Percentiles rank a stretch among this genome's conserved stretches.
Conservation (phyloP, 805 yeast species). For the Candida michaelii region DNA sequence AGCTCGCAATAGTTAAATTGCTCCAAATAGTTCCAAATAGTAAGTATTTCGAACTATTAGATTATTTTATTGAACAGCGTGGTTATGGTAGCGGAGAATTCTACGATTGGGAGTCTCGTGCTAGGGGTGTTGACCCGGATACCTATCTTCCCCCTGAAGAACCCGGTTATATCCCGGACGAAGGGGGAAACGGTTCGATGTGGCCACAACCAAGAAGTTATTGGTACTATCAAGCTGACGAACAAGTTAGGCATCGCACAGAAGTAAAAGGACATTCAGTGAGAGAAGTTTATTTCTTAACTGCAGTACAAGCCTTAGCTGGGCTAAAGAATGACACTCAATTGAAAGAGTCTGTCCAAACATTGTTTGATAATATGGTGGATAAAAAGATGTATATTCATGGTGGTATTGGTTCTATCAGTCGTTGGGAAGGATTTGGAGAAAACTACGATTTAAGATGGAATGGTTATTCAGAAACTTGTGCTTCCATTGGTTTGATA, state of each 20-base stretch:
- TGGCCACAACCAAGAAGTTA: constrained; percentile 18
- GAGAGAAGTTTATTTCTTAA: constrained; percentile 19
- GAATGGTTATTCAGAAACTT: constrained; percentile 24
- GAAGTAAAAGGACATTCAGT: constrained; percentile 24
- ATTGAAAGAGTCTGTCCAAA: constrained; percentile 14
- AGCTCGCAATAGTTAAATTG: constrained; percentile 22
- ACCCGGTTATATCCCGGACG: constrained; percentile 6
- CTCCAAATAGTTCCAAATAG: constrained; percentile 16
- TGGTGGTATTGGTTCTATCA: constrained; percentile 25
- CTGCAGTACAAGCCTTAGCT: constrained; percentile 23
- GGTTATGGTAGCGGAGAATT: constrained; percentile 21
- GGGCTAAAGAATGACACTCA: constrained; percentile 15
- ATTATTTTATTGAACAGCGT: constrained; percentile 21
- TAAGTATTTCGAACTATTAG: constrained; percentile 17
- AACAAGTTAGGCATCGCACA: constrained; percentile 15
- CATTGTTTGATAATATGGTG: constrained; percentile 20
- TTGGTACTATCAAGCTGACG: constrained; percentile 24
- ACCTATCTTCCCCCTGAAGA: constrained; percentile 9
- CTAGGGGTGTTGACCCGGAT: constrained; percentile 17
- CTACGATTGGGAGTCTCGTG: constrained; percentile 16
- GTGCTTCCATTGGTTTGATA: constrained; percentile 24
- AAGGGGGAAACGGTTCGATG: constrained; percentile 1
- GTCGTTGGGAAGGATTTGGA: constrained; percentile 26
- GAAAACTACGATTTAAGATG: constrained; percentile 20
- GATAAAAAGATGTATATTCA: constrained; percentile 21